Base-by-base conservation (phyloP, 2,329 filamentous ascomycete genomes). In the Colletotrichum karsti region DNA sequence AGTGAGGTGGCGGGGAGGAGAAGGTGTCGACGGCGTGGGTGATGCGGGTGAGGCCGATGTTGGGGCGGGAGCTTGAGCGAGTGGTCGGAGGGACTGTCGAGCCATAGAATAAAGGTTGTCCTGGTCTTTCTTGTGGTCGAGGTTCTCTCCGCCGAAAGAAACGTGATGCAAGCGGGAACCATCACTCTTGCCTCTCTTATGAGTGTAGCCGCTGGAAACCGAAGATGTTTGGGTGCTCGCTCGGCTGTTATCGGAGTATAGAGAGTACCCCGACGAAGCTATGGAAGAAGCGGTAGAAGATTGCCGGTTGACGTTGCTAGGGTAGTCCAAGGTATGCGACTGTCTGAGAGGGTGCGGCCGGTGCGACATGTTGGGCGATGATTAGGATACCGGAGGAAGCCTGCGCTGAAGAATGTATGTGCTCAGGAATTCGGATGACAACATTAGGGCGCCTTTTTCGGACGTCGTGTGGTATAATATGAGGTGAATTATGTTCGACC, bases 111-210 rank as follows among this genome's bases (percentile, higher is more conserved):
- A 95, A 70, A 91, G 84, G 72, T 88, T 68, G 35, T 90, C 88
- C n/a, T 88, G 84, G 69, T 80, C 77, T 65, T 78, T 80, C 72
- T 82, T 79, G 59, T 80, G 73, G 39, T 68, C 51, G 20, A 61
- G 44, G 41, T 60, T 69, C 50, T 67, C 68, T 56, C 58, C 58
- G 58, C 83, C 77, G 76, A 82, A 78, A 28, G 75, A 72, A 10
- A 68, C 68, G 69, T 75, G 39, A 73, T 71, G 18, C 75, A 90
- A 86, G 46, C 84, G 84, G 67, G 86, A 85, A 64, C 87, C 87
- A 83, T 96, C 93, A 80, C 93, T 95, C 78, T 90, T 87, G 69
- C 92, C 92, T 77, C 93, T 89, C 78, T 90, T 92, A 76, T 95
- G 93, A 54, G 86, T 85, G 77, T 88, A 88, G 50, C 83, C 84